These are phyloP conservation scores for Chaetomium strumarium DNA, from an alignment of 2,329 filamentous ascomycete species.

Conservation along the genomic window DNA sequence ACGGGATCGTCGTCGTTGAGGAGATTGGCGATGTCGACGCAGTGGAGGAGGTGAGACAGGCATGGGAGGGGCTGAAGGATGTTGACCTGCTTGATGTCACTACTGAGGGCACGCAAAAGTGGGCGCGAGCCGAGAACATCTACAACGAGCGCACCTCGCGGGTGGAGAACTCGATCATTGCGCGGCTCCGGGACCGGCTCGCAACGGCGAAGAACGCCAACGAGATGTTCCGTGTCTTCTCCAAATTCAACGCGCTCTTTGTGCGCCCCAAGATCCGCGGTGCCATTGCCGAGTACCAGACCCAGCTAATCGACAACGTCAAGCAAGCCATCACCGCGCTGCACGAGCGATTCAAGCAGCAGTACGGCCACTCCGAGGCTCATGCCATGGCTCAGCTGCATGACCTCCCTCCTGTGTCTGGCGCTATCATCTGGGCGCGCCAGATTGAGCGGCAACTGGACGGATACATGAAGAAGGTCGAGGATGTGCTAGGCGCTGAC, in stretches of 20 bases:
- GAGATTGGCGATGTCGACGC: constrained; percentile 97
- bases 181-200: constrained; percentile 81
- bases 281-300: constrained; percentile 96
- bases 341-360: constrained; percentile 96
- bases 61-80: constrained; percentile 88
- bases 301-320: constrained; percentile 95
- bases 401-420: constrained; percentile 90
- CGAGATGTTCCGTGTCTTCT: constrained; percentile 99
- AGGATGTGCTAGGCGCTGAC: constrained; percentile 89
- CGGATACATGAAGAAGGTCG: constrained; percentile 98
- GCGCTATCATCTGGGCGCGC: constrained; percentile 93
- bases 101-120: constrained; percentile 79
- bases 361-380: constrained; percentile 96
- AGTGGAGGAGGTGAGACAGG: constrained; percentile 90
- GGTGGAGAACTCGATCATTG: constrained; percentile 98
- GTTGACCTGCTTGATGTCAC: constrained; percentile 93
- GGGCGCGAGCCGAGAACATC: constrained; percentile 88
- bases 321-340: constrained; percentile 90
- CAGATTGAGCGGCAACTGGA: constrained; percentile 96
- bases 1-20: constrained; percentile 69
- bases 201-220: constrained; percentile 95
- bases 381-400: constrained; percentile 97
- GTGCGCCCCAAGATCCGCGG: constrained; percentile 98
- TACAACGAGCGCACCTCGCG: constrained; percentile 97
- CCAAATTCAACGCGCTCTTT: constrained; percentile 98